These are phyloP conservation scores for Infundibulicybe gibba DNA, from an alignment of 768 basidiomycete species.

Conservation along the genomic window DNA sequence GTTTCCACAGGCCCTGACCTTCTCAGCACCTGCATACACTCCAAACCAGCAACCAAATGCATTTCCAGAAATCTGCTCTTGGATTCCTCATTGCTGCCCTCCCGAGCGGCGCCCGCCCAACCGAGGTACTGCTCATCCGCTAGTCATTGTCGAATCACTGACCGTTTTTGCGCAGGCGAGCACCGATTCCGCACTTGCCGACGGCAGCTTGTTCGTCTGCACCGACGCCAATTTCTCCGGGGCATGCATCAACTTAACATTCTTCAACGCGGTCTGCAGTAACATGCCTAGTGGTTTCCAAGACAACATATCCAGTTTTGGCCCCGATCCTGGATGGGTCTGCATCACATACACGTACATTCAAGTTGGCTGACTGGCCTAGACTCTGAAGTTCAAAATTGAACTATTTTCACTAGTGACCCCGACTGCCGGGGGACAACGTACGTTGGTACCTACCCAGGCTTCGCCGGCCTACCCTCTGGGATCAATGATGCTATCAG, in stretches of 20 bases:
- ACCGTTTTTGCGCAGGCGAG: no score
- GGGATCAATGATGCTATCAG: background rate
- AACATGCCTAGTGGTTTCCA: background rate
- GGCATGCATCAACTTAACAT: background rate
- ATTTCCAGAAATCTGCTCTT: no score
- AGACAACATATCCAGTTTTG: background rate
- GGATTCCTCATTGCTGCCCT: no score
- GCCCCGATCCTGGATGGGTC: background rate
- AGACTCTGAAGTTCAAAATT: background rate
- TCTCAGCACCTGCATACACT: no score
- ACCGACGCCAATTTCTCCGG: background rate
- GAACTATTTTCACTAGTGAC: background rate
- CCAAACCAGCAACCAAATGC: no score
- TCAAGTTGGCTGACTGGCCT: no score
- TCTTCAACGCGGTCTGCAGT: background rate
- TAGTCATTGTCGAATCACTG: no score
- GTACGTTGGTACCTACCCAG: background rate
- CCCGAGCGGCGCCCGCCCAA: no score
- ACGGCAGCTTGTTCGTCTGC: background rate
- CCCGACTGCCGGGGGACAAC: background rate
- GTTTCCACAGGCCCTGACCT: no score
- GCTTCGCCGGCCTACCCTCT: background rate
- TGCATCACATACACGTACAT: background rate
- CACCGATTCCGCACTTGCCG: background rate
- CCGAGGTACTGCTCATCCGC: no score